Base-by-base conservation (phyloP, 1,139 yeast genomes). In the Suhomyces anneliseae region DNA sequence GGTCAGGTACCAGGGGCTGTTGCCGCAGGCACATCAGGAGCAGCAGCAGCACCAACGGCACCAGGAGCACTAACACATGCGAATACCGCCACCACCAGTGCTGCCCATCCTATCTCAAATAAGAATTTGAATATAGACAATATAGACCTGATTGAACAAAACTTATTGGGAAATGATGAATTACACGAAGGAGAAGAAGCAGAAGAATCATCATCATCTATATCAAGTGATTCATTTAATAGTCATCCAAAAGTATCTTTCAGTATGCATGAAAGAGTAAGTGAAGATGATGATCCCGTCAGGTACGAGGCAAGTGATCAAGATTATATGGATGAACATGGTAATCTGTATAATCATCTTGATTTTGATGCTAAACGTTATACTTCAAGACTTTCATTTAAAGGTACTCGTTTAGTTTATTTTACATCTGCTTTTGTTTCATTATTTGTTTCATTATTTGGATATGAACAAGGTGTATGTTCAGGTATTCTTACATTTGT, bases 381-480 rank as follows among this genome's bases (percentile, higher is more conserved):
- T 51, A 73, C 78, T 0, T 52, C 59, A 8, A 60, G 59, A 38
- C 57, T 70, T 8, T 51, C 46, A 34, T 72, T 75, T 57, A 74
- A 75, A 53, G 80, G 80, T 8, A 70, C 58, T 34, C 54, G 63
- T 32, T 63, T 83, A 43, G 78, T 83, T 11, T 89, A 88, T 63
- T 86, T 88, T 67, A 88, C 95, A 3, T 82, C 92, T 1, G 82
- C 86, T 9, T 89, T 89, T 65, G 95, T 89, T 19, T 83, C 92
- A 33, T 71, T 88, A 7, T 95, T 95, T 45, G 96, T 90, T 11
- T 85, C 90, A 47, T 72, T 90, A 33, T 90, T 89, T 62, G 97
- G 96, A 5, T 90, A 87, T 65, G 96, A 90, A 62, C 97, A 90
- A 66, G 96, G 96, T 46, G 96, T 89, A 41, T 87, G 92, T 82